Base-by-base conservation (phyloP, 306 rosid species). In the Lotus japonicus region DNA sequence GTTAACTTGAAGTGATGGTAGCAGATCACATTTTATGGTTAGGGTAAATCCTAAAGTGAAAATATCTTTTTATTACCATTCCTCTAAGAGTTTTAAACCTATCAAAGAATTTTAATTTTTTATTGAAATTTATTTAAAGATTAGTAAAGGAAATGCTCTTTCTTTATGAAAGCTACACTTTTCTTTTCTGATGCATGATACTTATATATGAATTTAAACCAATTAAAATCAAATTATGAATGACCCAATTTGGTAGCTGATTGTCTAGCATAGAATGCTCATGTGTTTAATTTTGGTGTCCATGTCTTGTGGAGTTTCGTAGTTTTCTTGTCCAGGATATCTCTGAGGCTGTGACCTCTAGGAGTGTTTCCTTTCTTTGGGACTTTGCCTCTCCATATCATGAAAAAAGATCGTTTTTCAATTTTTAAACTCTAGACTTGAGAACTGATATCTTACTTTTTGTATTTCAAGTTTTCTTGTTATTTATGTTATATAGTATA, bases 81-180 rank as follows among this genome's bases (percentile, higher is more conserved):
- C 83, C 82, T 0, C 82, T 82, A 70, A 82, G 90, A 68, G 85
- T 77, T 70, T 83, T 90, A 55, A 81, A 85, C 55, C 89, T 89
- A 19, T 77, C 87, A n/a, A 79, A 79, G 75, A 95, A 88, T 77
- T 62, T 81, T 77, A 82, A 88, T 83, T 45, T 86, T 84, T 33
- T 82, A 87, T 75, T 57, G 44, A 11, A 11, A 12, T 28, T 44
- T 36, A 21, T 33, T 17, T 18, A 43, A 63, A n/a, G 11, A 12
- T 21, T 26, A 41, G 1, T n/a, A 31, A 13, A 16, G 10, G 18
- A 0, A 63, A 15, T 11, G 15, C 7, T 33, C 19, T 55, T 26
- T 28, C 18, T 52, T 11, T 15, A 41, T 33, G 3, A 17, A 41
- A 41, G 42, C 33, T 73, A 3, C 41, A 7, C 39, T 13, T 39